Base-by-base conservation (phyloP, 305 asterid genomes). In the Solanum hybrid region DNA sequence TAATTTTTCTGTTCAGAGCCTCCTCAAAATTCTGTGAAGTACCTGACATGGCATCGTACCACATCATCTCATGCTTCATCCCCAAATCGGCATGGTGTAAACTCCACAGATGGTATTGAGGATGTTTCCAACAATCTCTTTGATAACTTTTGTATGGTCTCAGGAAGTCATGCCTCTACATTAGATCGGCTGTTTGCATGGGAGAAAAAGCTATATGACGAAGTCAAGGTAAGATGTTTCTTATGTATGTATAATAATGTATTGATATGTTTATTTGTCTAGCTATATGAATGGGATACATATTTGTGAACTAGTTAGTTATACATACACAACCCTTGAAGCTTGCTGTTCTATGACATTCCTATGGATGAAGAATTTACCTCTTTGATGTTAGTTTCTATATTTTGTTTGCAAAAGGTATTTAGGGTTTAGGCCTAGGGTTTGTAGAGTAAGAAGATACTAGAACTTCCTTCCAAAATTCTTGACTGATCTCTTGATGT, bases 91-190 rank as follows among this genome's bases (percentile, higher is more conserved):
- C 92, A 95, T 22, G 95, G 96, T 75, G 94, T 90, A 22, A 95
- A 94, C 91, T 92, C 98, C 39, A 36, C 27, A 26, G 97, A 94
- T 88, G 95, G 89, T 88, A 87, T 87, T 81, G 97, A 94, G 88
- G 98, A 94, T 87, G 86, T 89, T 34, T 89, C 92, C 37, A 92
- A 91, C 76, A 94, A 94, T 93, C 97, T 96, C 91, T 97, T 95
- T 27, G 98, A 96, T 89, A 94, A 92, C 93, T 94, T 94, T 89
- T 95, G 97, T 91, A 97, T 97, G 99, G 95, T 92, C 91, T 95
- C 99, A 27, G 98, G 99, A 92, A 97, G 98, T 88, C 99, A 96
- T 87, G 99, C 99, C 91, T 97, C 99, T 76, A 97, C 99, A 61
- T 92, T 97, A 90, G 99, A 97, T 90, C 93, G 99, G 92, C 95